Conservation (phyloP, 1,284 basidiomycete species). For the Ganoderma multipileum region DNA sequence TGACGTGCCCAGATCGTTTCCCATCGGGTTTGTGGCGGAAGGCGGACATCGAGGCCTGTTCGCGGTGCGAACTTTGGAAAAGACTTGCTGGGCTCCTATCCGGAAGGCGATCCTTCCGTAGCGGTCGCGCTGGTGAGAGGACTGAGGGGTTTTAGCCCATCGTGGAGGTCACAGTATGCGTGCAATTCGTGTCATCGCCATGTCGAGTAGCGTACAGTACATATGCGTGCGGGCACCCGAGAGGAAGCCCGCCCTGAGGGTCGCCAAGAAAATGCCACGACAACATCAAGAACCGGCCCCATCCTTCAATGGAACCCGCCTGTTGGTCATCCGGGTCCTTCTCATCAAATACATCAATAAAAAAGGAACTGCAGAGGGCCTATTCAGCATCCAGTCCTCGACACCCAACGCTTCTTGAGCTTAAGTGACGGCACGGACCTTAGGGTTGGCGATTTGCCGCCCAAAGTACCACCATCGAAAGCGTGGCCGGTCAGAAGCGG, state of each 20-base stretch:
- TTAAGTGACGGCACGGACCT: slow-evolving; percentile 11
- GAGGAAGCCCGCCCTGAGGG: not conserved
- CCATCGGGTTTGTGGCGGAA: slow-evolving; percentile 1
- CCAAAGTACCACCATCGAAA: slow-evolving; percentile 4
- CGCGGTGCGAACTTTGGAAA: not conserved
- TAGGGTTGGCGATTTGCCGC: slow-evolving; percentile 1
- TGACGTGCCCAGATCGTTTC: slow-evolving; percentile 15
- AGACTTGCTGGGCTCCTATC: not conserved
- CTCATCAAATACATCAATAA: slow-evolving; percentile 22
- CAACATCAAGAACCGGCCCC: not conserved
- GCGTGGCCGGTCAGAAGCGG: slow-evolving; percentile 28
- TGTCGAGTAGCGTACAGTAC: slow-evolving; percentile 7
- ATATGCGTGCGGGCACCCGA: slow-evolving; percentile 6
- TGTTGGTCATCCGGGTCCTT: slow-evolving; percentile 17
- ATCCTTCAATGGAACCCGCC: slow-evolving; percentile 8
- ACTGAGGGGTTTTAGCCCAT: not conserved
- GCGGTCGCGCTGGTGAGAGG: not conserved
- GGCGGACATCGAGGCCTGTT: not conserved
- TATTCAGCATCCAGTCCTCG: slow-evolving; percentile 4
- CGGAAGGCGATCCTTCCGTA: slow-evolving; percentile 8
- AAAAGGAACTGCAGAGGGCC: slow-evolving; percentile 9
- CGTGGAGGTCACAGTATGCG: slow-evolving; percentile 7
- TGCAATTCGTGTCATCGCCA: slow-evolving; percentile 3
- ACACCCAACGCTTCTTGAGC: slow-evolving; percentile 12
- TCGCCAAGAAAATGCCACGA: slow-evolving; percentile 4